Conservation (phyloP, 371 early-diverging fungal species). For the Fennellomyces sp. region DNA sequence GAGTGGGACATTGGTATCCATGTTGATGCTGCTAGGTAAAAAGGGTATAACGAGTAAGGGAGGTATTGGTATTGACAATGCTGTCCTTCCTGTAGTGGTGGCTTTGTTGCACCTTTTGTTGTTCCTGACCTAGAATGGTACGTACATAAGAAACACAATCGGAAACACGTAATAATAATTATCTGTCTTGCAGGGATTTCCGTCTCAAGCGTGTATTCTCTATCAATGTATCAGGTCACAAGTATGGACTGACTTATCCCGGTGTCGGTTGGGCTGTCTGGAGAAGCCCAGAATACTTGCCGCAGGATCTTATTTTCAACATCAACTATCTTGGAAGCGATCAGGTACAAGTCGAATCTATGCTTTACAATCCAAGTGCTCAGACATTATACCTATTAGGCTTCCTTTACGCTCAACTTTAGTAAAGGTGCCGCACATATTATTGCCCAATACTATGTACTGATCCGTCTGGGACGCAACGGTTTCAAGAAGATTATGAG, state of each 20-base stretch:
- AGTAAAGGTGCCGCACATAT: constrained; percentile 64
- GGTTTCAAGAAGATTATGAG: constrained; percentile 67
- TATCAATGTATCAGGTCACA: constrained; percentile 79
- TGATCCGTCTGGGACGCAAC: constrained; percentile 62
- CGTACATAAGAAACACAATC: constrained; percentile 17
- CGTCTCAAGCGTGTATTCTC: constrained; percentile 66
- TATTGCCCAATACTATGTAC: constrained; percentile 71
- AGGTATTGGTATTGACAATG: not conserved
- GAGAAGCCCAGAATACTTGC: constrained; percentile 61
- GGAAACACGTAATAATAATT: not conserved
- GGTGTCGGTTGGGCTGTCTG: constrained; percentile 75
- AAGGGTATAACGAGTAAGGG: too few relatives aligned
- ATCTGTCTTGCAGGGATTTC: constrained; percentile 50
- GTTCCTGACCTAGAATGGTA: constrained; percentile 74
- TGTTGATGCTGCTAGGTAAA: constrained; percentile 74
- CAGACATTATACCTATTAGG: constrained; percentile 13
- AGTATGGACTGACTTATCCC: constrained; percentile 74
- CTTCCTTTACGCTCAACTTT: constrained; percentile 75
- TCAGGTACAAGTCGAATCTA: constrained; percentile 20
- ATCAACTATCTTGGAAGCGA: constrained; percentile 67
- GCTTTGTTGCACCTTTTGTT: constrained; percentile 80
- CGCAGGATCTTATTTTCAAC: constrained; percentile 69
- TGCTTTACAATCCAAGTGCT: not conserved
- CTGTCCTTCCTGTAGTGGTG: constrained; percentile 48
- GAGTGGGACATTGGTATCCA: constrained; percentile 74